Percentiles rank a stretch among this genome's conserved stretches.
These are phyloP conservation scores for Pochonia chlamydosporia DNA, from an alignment of 2,329 filamentous ascomycete genomes.

Conservation along the genomic window DNA sequence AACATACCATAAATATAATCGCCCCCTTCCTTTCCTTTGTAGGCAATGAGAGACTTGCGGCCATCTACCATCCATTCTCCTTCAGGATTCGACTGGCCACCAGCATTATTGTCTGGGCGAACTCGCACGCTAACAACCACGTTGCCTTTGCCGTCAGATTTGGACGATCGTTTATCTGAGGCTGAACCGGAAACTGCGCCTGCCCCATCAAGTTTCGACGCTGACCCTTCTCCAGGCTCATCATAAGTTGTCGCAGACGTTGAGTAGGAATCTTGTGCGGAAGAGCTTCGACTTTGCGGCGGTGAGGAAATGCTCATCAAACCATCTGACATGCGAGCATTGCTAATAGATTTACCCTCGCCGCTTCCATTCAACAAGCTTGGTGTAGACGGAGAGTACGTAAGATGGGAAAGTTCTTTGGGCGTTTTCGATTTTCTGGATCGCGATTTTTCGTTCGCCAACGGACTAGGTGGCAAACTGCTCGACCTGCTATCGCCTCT, in stretches of 20 bases:
- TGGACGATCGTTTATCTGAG: conserved; percentile 44
- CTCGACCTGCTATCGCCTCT: conserved; percentile 53
- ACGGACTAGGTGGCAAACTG: conserved; percentile 58
- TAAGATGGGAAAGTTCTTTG: conserved; percentile 46
- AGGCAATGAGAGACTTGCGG: conserved; percentile 73
- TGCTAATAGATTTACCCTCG: conserved; percentile 67
- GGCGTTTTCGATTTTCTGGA: conserved; percentile 50
- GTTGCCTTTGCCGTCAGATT: conserved; percentile 79
- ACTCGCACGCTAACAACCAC: conserved; percentile 94
- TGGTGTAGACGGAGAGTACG: conserved; percentile 49
- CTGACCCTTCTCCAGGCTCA: conserved; percentile 57
- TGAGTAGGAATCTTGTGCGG: conserved; percentile 85
- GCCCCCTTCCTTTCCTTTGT: conserved; percentile 81
- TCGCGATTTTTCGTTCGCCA: conserved; percentile 45
- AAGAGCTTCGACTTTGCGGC: conserved; percentile 84
- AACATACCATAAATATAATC: conserved; percentile 83
- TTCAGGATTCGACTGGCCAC: conserved; percentile 56
- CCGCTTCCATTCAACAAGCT: conserved; percentile 75
- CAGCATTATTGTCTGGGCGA: conserved; percentile 69
- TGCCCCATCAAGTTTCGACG: conserved; percentile 21
- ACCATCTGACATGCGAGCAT: conserved; percentile 65
- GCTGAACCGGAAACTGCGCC: conserved; percentile 22
- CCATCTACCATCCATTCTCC: conserved; percentile 91
- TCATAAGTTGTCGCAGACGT: conserved; percentile 88
- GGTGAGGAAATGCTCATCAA: conserved; percentile 74